Conservation (phyloP, 1,284 basidiomycete species). For the Ceratobasidium sp. region DNA sequence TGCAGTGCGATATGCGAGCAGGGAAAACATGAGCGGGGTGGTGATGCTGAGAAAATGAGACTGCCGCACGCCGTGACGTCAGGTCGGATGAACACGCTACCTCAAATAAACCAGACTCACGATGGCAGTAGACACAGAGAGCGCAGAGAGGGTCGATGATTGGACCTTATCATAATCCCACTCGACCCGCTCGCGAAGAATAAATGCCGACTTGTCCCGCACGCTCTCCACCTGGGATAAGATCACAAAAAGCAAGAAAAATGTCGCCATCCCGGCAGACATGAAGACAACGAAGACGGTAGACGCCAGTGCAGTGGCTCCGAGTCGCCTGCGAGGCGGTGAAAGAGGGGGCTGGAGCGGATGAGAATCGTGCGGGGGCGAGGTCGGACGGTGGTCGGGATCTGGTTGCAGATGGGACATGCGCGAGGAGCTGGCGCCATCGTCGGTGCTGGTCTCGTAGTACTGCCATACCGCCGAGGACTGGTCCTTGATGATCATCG, state of each 20-base stretch:
- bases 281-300: slow-evolving; percentile 23
- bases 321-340: slow-evolving; percentile 17
- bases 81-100: neutral
- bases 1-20: slow-evolving; percentile 34
- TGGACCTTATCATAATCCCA: neutral
- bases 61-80: slow-evolving; percentile 27
- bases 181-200: slow-evolving; percentile 20
- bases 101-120: slow-evolving; percentile 1
- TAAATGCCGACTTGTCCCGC: slow-evolving; percentile 21
- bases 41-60: slow-evolving; percentile 41
- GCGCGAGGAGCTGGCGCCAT: slow-evolving; percentile 33
- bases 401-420: slow-evolving; percentile 39
- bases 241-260: slow-evolving; percentile 27
- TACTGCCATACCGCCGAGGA: slow-evolving; percentile 39
- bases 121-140: slow-evolving; percentile 28
- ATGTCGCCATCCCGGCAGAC: slow-evolving; percentile 33
- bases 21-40: slow-evolving; percentile 25
- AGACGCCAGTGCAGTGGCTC: slow-evolving; percentile 11
- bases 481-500: slow-evolving; percentile 41
- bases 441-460: slow-evolving; percentile 39
- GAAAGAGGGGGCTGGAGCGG: slow-evolving; percentile 9
- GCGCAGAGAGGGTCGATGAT: slow-evolving; percentile 28
- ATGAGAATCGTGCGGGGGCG: slow-evolving; percentile 11
- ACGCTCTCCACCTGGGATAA: slow-evolving; percentile 18
- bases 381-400: slow-evolving; percentile 27